phyloP scores from a whole-genome alignment of 306 rosid genomes.

The Rosa persica region DNA sequence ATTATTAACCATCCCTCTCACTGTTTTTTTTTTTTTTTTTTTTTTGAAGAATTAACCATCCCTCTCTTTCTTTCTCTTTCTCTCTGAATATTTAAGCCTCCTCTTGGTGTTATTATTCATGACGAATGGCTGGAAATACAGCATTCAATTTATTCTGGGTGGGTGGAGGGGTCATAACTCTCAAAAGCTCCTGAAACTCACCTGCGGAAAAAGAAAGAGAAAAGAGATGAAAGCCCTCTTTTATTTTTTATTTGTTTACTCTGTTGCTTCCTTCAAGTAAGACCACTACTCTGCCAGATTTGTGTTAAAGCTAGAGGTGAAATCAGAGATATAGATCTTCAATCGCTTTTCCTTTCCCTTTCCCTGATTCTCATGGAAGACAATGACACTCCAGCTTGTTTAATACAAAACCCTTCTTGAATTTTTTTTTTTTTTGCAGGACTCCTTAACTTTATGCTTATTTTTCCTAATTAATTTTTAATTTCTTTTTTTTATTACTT shows the following conservation, averaged over 20 bases:
- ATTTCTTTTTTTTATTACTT: neutral
- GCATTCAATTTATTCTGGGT: constrained; percentile 3
- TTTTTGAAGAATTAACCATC: no score
- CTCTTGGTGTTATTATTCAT: neutral
- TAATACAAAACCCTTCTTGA: constrained; percentile 31
- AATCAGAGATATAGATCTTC: constrained; percentile 46
- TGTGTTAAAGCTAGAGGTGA: constrained; percentile 28
- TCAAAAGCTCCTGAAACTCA: constrained; percentile 15
- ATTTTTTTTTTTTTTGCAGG: constrained; percentile 33
- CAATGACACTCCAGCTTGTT: constrained; percentile 41
- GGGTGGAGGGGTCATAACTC: neutral
- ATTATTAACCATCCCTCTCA: constrained; percentile 5
- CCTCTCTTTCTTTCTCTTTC: neutral
- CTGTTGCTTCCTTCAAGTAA: constrained; percentile 25
- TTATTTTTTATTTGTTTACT: neutral
- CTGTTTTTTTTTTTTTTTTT: neutral
- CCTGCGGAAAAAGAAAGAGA: constrained; percentile 16
- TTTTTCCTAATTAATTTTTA: no score
- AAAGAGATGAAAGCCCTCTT: neutral
- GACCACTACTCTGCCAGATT: constrained; percentile 41
- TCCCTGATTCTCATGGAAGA: constrained; percentile 69
- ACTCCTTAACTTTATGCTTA: neutral
- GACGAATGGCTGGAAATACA: neutral
- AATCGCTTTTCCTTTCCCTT: constrained; percentile 61
- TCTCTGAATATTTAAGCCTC: neutral